phyloP scores from a whole-genome alignment of 2,329 filamentous ascomycete species.

The Proliferodiscus dingleyae region DNA sequence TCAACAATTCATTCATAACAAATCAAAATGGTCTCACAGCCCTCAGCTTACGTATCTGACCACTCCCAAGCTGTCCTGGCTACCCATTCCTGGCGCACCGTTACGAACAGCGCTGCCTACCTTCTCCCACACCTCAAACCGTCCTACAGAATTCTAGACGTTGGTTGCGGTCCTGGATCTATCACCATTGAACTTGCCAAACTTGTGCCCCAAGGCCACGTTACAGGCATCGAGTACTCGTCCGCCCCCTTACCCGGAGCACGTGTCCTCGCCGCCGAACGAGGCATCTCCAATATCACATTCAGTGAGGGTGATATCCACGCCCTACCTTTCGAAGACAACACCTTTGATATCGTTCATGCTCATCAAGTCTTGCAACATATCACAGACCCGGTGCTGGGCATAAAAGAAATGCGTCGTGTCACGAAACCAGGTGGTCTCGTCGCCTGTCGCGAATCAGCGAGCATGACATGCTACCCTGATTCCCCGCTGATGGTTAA shows the following conservation, averaged over 20 bases:
- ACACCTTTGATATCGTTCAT: conserved; percentile 52
- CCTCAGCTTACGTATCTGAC: conserved; percentile 5
- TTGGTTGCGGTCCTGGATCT: conserved; percentile 45
- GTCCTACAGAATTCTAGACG: conserved; percentile 35
- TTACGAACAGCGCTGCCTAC: conserved; percentile 38
- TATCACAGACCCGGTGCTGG: conserved; percentile 43
- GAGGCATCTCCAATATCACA: conserved; percentile 10
- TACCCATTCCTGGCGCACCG: conserved; percentile 37
- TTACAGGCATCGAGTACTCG: conserved; percentile 37
- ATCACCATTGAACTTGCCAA: conserved; percentile 40
- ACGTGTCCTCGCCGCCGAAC: conserved; percentile 2
- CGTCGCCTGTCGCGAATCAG: conserved; percentile 41
- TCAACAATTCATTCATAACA: not conserved
- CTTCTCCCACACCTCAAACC: conserved; percentile 36
- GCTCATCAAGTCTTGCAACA: conserved; percentile 55
- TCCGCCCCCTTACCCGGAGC: conserved; percentile 5
- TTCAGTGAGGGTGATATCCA: conserved; percentile 21
- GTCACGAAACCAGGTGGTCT: conserved; percentile 48
- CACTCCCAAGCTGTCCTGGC: conserved; percentile 7
- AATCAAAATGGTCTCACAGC: not conserved
- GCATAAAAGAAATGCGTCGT: conserved; percentile 48
- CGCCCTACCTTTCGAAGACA: conserved; percentile 36
- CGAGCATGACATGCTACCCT: conserved; percentile 8
- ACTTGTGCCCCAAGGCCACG: conserved; percentile 34
- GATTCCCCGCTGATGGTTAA: not conserved